A percentile compares a stretch with the other conserved stretches of the same genome.
These are phyloP conservation scores for Cladophialophora chaetospira DNA, from an alignment of 2,329 filamentous ascomycete genomes.

Conservation along the genomic window DNA sequence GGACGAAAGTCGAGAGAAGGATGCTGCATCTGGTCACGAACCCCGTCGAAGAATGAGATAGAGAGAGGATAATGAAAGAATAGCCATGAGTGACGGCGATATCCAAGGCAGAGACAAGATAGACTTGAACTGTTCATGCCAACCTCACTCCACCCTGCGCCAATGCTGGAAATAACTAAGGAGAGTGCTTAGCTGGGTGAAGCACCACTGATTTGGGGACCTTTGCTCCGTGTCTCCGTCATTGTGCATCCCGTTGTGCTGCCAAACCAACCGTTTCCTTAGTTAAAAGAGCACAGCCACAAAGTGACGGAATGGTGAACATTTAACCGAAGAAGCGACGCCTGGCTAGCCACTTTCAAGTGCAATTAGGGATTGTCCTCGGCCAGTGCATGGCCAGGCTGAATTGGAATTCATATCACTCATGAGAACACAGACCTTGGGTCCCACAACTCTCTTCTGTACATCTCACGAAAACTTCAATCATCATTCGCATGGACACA, in stretches of 20 bases:
- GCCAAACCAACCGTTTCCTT: too few relatives aligned
- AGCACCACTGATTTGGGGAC: background rate
- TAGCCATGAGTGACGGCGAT: background rate
- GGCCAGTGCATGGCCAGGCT: too few relatives aligned
- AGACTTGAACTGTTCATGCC: background rate
- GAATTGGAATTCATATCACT: background rate
- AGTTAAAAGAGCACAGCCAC: background rate
- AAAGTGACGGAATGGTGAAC: background rate
- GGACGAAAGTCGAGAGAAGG: background rate
- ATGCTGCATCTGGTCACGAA: background rate
- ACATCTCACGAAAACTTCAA: background rate
- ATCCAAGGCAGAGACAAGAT: background rate
- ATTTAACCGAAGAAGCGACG: background rate
- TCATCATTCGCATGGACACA: background rate
- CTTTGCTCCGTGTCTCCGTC: background rate
- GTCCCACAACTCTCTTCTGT: background rate
- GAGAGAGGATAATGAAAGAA: background rate
- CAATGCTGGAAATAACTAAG: background rate
- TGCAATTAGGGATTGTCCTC: background rate
- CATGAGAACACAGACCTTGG: background rate
- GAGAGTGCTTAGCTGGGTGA: background rate
- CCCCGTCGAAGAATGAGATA: background rate
- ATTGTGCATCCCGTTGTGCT: constrained; percentile 1
- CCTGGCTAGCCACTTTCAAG: background rate
- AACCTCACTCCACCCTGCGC: background rate